Evolutionary conservation across 2,329 filamentous ascomycete genomes (phyloP).

Genomic region (Aspergillus melleus): DNA sequence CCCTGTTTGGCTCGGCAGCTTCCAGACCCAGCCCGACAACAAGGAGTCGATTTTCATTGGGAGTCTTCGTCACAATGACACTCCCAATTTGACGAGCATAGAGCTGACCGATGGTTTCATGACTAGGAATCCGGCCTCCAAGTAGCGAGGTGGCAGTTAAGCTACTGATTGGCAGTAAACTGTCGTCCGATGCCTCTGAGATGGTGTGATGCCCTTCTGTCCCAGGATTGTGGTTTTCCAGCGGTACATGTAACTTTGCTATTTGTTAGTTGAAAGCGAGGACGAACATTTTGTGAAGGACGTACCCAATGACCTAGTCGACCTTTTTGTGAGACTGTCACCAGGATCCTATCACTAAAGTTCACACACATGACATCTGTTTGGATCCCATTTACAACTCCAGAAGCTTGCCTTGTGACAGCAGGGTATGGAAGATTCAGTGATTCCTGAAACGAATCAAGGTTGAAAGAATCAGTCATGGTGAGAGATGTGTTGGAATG

Average conservation of each 20-base stretch:
- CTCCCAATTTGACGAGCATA: conserved; percentile 88
- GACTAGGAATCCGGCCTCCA: conserved; percentile 74
- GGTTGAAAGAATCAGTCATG: conserved; percentile 29
- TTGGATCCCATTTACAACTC: conserved; percentile 63
- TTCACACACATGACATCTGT: conserved; percentile 72
- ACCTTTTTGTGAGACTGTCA: conserved; percentile 85
- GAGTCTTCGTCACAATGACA: conserved; percentile 69
- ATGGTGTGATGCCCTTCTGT: conserved; percentile 41
- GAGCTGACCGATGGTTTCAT: conserved; percentile 82
- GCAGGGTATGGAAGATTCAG: conserved; percentile 65
- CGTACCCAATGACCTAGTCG: conserved; percentile 87
- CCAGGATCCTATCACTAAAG: conserved; percentile 87
- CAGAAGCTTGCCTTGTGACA: conserved; percentile 58
- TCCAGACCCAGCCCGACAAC: conserved; percentile 60
- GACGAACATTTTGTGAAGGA: conserved; percentile 8
- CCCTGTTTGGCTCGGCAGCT: conserved; percentile 42
- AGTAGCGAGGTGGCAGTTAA: conserved; percentile 85
- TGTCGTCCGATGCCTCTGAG: conserved; percentile 49
- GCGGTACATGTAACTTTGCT: conserved; percentile 31
- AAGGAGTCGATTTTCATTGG: conserved; percentile 60
- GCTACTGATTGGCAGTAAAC: conserved; percentile 72
- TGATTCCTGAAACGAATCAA: conserved; percentile 41
- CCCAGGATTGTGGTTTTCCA: conserved; percentile 36
- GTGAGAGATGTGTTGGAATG: neutral
- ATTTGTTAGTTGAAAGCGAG: conserved; percentile 10